These are phyloP conservation scores for Heliocybe sulcata DNA, from an alignment of 1,284 basidiomycete genomes.

Conservation along the genomic window DNA sequence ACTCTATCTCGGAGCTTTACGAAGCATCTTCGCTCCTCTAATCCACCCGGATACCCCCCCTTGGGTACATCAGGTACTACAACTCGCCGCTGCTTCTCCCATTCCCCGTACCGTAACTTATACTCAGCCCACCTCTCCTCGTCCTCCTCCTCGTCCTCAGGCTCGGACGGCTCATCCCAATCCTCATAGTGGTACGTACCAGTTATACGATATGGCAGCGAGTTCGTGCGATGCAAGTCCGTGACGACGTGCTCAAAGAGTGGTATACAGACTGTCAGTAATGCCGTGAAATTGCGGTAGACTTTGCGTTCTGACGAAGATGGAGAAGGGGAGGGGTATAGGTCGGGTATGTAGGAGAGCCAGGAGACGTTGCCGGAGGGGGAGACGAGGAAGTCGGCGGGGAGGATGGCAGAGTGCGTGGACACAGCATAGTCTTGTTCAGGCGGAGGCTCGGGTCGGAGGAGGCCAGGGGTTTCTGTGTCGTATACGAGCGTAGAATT, in stretches of 20 bases:
- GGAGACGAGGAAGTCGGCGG: conserved; percentile 36
- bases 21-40: conserved; percentile 28
- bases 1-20: conserved; percentile 24
- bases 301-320: conserved; percentile 11
- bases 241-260: conserved; percentile 47
- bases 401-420: conserved; percentile 32
- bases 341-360: conserved; percentile 47
- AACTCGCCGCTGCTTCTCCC: conserved; percentile 35
- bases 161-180: conserved; percentile 18
- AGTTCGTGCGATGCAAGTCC: conserved; percentile 42
- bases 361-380: conserved; percentile 11
- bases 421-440: conserved; percentile 27
- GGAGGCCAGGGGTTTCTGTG: conserved; percentile 9
- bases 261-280: conserved; percentile 33
- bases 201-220: conserved; percentile 31
- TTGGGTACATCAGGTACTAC: conserved; percentile 36
- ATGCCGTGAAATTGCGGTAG: conserved; percentile 27
- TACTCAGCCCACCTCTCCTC: conserved; percentile 38
- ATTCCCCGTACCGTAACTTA: conserved; percentile 31
- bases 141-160: conserved; percentile 26
- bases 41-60: conserved; percentile 32
- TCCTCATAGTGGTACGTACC: conserved; percentile 30
- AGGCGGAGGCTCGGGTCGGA: conserved; percentile 21
- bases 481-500: conserved; percentile 29
- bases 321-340: conserved; percentile 29